A percentile compares a stretch with the other conserved stretches of the same genome.
Conservation (phyloP, 208 protist genomes). For the Leishmania gerbilli region DNA sequence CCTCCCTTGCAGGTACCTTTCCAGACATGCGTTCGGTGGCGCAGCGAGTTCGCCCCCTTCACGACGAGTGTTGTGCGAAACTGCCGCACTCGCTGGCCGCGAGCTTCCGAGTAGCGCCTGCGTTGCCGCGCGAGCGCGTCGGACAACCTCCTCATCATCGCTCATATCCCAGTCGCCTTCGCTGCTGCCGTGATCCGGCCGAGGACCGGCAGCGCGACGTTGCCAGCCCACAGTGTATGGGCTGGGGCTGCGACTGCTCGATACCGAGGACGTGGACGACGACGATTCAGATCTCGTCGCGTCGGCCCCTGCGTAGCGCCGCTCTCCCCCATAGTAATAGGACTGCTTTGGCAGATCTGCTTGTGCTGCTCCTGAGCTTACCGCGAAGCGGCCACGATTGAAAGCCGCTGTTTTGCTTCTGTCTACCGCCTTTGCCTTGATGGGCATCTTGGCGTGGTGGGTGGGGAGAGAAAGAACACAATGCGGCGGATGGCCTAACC, state of each 20-base stretch:
- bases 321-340: constrained; percentile 47
- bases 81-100: not conserved
- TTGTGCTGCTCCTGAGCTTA: not conserved
- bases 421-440: constrained; percentile 80
- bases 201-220: not conserved
- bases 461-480: not conserved
- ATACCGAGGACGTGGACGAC: constrained; percentile 26
- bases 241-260: constrained; percentile 11
- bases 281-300: constrained; percentile 27
- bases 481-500: not conserved
- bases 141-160: constrained; percentile 31
- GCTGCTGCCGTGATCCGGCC: not conserved
- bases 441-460: constrained; percentile 42
- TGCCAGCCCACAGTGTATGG: not conserved
- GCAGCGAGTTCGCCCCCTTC: not conserved
- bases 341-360: constrained; percentile 24
- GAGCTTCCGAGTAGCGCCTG: constrained; percentile 16
- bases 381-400: constrained; percentile 51
- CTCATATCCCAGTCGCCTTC: constrained; percentile 13
- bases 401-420: constrained; percentile 50
- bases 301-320: constrained; percentile 16
- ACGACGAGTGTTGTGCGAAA: not conserved
- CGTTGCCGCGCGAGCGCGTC: constrained; percentile 26
- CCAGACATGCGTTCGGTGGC: constrained; percentile 6
- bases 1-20: constrained; percentile 23